Evolutionary conservation across 1,284 basidiomycete genomes (phyloP), one percentile per base, ranked within the genome.

Genomic region (Ustilago cynodontis): DNA sequence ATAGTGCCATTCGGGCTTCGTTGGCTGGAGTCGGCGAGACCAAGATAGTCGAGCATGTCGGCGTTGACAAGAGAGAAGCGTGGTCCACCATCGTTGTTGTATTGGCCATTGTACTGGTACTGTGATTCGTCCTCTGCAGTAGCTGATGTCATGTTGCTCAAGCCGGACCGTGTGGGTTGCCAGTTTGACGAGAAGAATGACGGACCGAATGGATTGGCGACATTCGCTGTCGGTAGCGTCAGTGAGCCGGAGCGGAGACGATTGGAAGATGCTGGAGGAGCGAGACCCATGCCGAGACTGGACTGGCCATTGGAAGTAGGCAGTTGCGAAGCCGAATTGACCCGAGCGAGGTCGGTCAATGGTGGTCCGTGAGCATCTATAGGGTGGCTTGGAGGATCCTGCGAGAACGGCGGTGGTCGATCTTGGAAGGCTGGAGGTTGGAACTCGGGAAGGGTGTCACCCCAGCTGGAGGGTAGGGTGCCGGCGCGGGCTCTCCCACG

Each of bases 1-100:
- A 47, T 3, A 29, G 22, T 39, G 13, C 33, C 13, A 2, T 37
- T 41, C 2, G 49, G 33, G 6, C 43, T 53, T 28, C 52, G 45
- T 14, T 37, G 41, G n/a, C 52, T 50, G 18, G 53, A 41, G 22
- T 66, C 75, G 24, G 64, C 66, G 4, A 84, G 37, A 28, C 82
- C 80, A 26, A 84, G 74, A 37, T 82, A 83, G 55, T 84, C 78
- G 28, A 84, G 72, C 57, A 78, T 83, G 55, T 75, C 65, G 11
- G 61, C 26, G 14, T 54, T 61, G 57, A 67, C 65, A 39, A 74
- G 71, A 11, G 76, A 62, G 68, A 74, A 64, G 9, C 59, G 65
- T 35, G 60, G 60, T 18, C 26, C 51, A n/a, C 24, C 24, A 13
- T 24, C 47, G 28, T 37, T 7, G 1, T 54, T 67, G 37, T 73